Evolutionary conservation across 164 flowering plant species (phyloP), one percentile per base, ranked within the genome.

Genomic region (Amborella trichopoda): DNA sequence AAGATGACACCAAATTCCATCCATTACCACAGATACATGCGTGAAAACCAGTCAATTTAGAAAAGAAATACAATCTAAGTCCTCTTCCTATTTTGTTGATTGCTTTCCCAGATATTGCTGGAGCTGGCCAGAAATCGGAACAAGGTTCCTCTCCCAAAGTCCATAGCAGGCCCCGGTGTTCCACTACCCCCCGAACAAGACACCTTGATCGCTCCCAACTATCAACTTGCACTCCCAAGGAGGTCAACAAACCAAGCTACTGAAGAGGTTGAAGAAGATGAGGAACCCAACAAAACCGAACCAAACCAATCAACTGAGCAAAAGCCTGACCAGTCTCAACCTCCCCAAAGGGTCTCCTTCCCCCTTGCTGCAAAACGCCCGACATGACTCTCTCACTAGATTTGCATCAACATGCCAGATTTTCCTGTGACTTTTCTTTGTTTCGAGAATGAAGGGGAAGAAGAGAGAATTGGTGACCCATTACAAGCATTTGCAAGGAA

Each of bases 131-230:
- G 73, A 54, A 77, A 47, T 59, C 68, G 87, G 59, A 86, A 86
- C 69, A 80, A 69, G 54, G 73, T 71, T 28, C 89, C 91, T 6
- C 59, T 83, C 55, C 94, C 90, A 5, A 87, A 79, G 53, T 59
- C 87, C 16, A 69, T 71, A 40, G 52, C 80, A 16, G 80, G 84
- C 44, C 68, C 76, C 4, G 83, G 85, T 22, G 68, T 83, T 28
- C 71, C 88, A 4, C 82, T 81, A 16, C 91, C 96, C 17, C 86
- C 96, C 2, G 94, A 88, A 26, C 75, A 77, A 54, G 91, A 88
- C 61, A 76, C 88, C 4, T 49, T 88, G 61, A 70, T 83, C 44
- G 70, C 71, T 62, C 95, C 96, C 1, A 93, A 88, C 58, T 93
- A 88, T 71, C 96, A 93, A 49, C 76, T 93, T 17, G 81, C 62